Evolutionary conservation across 768 basidiomycete species (phyloP), one percentile per base, ranked within the genome.

Genomic region (Pisolithus microcarpus): DNA sequence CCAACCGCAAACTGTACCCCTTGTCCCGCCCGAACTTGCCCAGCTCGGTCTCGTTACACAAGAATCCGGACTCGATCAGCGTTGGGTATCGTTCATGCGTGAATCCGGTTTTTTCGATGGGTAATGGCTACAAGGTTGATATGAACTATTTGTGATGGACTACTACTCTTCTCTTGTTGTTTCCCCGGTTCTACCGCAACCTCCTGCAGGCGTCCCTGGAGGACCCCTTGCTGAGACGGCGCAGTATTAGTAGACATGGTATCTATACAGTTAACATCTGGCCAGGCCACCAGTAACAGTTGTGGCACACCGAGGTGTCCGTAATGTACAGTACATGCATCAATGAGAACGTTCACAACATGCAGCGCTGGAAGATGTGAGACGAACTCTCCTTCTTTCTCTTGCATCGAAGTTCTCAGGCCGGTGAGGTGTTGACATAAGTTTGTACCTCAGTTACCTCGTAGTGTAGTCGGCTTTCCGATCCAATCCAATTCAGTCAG

Each of bases 301-400:
- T 15, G 73, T 75, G 49, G 77, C 81, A 86, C 86, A 88, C n/a
- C 65, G 65, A n/a, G 65, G 58, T 46, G 87, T 80, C 46, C 84
- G 73, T 9, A 75, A 75, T 4, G 66, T 56, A 59, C 86, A 87
- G 65, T 56, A 59, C 86, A 87, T 36, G 71, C 77, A 23, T 68
- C 64, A 16, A 87, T 84, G 65, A 37, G 77, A 72, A 56, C 66
- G 61, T 38, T n/a, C n/a, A n/a, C n/a, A n/a, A n/a, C n/a, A n/a
- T n/a, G n/a, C n/a, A n/a, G n/a, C n/a, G n/a, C n/a, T n/a, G n/a
- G n/a, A n/a, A n/a, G n/a, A n/a, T n/a, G n/a, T n/a, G n/a, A n/a
- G n/a, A n/a, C n/a, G n/a, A n/a, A n/a, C n/a, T n/a, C n/a, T n/a
- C n/a, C n/a, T n/a, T n/a, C n/a, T 23, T 23, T 23, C 21, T 23